Percentiles rank a stretch among this genome's conserved stretches.
Evolutionary conservation across 257 asterid genomes (phyloP).

Genomic region (Solanum ossicruentum): DNA sequence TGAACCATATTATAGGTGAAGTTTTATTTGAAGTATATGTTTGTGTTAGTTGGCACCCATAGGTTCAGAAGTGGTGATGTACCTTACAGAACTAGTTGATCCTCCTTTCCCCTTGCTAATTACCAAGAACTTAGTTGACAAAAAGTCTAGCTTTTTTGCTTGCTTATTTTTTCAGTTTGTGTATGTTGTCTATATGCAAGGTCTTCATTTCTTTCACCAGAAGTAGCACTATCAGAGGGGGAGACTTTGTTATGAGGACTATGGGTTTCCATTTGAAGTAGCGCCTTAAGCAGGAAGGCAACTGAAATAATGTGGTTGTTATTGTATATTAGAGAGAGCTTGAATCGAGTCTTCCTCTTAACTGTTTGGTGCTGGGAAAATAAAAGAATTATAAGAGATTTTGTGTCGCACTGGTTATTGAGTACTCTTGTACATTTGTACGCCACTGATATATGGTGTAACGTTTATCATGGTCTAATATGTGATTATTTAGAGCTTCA

Average conservation of each 20-base stretch:
- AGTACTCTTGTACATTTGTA: not conserved
- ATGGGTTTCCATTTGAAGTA: not conserved
- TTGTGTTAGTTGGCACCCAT: not conserved
- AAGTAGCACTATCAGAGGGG: not conserved
- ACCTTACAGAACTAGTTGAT: not conserved
- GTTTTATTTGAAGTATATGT: not conserved
- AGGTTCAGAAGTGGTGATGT: not conserved
- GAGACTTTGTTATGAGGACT: not conserved
- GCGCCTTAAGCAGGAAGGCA: not conserved
- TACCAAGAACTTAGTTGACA: not conserved
- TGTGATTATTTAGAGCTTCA: not conserved
- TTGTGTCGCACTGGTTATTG: not conserved
- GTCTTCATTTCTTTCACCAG: not conserved
- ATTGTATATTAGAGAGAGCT: not conserved
- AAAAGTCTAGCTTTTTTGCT: not conserved
- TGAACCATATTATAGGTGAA: not conserved
- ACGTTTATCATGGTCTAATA: not conserved
- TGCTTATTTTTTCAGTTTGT: not conserved
- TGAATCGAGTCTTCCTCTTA: not conserved
- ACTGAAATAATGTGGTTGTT: not conserved
- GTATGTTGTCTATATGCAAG: not conserved
- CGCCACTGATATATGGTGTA: not conserved
- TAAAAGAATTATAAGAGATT: not conserved
- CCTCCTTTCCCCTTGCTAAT: not conserved
- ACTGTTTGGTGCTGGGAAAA: not conserved